These are phyloP conservation scores for Talaromyces trachyspermus DNA, from an alignment of 495 filamentous ascomycete species.

Conservation along the genomic window DNA sequence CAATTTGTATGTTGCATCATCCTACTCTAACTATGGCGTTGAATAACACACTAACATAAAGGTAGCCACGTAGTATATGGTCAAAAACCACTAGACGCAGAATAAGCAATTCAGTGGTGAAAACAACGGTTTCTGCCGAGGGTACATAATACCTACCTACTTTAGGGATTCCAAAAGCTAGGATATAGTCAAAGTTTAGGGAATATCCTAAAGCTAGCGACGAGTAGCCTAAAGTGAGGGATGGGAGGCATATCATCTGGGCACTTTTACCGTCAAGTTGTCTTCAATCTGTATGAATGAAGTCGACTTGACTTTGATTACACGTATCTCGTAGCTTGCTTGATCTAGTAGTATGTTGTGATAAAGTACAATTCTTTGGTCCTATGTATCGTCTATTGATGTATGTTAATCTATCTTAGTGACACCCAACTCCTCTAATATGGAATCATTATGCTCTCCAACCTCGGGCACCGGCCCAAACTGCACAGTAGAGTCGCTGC, in stretches of 20 bases:
- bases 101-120: too few relatives aligned
- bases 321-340: background rate
- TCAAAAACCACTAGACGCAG: conserved; percentile 7
- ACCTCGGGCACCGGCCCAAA: conserved; percentile 31
- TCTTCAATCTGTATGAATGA: background rate
- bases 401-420: background rate
- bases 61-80: conserved; percentile 8
- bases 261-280: background rate
- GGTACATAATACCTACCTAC: too few relatives aligned
- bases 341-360: background rate
- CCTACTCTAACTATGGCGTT: background rate
- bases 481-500: conserved; percentile 15
- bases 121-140: too few relatives aligned
- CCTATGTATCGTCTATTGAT: background rate
- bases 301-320: background rate
- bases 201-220: too few relatives aligned
- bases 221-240: too few relatives aligned
- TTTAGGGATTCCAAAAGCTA: too few relatives aligned
- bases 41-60: background rate
- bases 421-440: conserved; percentile 26
- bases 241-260: background rate
- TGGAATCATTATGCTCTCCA: conserved; percentile 35
- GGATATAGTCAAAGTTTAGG: too few relatives aligned
- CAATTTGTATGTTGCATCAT: conserved; percentile 17
- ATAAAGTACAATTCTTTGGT: background rate